Percentiles rank a stretch among this genome's conserved stretches.
Conservation (phyloP, 1,139 yeast species). For the Saccharomyces hybrid region DNA sequence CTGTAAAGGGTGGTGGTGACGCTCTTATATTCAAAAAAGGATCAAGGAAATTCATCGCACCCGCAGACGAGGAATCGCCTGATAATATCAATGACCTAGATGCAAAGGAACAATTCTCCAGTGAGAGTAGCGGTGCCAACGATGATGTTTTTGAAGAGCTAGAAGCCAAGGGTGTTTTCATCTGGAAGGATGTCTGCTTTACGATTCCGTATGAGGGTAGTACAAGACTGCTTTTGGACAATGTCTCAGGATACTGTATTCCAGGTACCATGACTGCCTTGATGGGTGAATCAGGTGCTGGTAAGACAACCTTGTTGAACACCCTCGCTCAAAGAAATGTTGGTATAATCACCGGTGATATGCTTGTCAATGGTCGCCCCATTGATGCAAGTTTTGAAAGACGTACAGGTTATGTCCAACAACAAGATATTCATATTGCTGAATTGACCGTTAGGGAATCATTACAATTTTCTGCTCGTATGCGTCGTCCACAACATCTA, state of each 20-base stretch:
- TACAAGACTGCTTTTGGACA: constrained; percentile 37
- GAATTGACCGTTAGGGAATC: constrained; percentile 45
- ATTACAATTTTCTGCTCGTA: constrained; percentile 41
- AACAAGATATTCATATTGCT: constrained; percentile 46
- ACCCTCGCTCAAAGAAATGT: constrained; percentile 45
- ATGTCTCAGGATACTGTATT: constrained; percentile 47
- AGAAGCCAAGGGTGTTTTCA: constrained; percentile 29
- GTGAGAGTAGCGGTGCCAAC: constrained; percentile 10
- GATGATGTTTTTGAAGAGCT: constrained; percentile 21
- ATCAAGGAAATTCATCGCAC: constrained; percentile 10
- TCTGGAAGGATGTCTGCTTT: constrained; percentile 39
- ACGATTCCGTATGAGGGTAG: constrained; percentile 33
- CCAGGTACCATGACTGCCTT: constrained; percentile 48
- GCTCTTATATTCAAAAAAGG: constrained; percentile 36
- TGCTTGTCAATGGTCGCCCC: constrained; percentile 45
- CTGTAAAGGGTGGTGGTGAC: constrained; percentile 38
- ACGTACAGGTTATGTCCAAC: constrained; percentile 51
- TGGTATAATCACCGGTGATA: constrained; percentile 49
- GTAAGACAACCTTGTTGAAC: constrained; percentile 52
- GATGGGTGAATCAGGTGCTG: constrained; percentile 64
- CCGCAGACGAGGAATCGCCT: constrained; percentile 18
- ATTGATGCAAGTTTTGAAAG: constrained; percentile 40
- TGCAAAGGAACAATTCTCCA: constrained; percentile 14
- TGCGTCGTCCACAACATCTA: constrained; percentile 38
- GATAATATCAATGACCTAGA: constrained; percentile 13